Evolutionary conservation across 805 yeast genomes (phyloP).

Genomic region (Saccharomyces kudriavzevii): DNA sequence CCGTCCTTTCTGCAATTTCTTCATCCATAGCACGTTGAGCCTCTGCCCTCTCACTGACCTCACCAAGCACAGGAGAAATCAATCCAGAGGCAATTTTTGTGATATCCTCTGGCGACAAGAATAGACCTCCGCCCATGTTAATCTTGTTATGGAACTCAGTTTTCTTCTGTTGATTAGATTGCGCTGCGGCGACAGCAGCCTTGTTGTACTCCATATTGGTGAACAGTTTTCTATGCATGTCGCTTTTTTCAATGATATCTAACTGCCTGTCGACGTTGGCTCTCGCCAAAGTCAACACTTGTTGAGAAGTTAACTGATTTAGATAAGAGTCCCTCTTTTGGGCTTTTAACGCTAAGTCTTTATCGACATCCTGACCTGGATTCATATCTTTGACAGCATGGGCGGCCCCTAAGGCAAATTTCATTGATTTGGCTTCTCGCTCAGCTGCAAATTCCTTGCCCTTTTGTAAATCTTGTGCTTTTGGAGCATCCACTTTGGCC

Average conservation of each 20-base stretch:
- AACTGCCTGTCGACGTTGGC: conserved; percentile 40
- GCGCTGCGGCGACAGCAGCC: conserved; percentile 71
- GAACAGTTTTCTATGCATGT: conserved; percentile 11
- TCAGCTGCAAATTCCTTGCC: conserved; percentile 50
- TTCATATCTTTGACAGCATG: conserved; percentile 33
- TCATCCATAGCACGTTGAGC: conserved; percentile 56
- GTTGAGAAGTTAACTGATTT: conserved; percentile 27
- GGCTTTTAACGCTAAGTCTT: conserved; percentile 1
- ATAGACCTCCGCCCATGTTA: conserved; percentile 81
- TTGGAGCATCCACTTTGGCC: conserved; percentile 2
- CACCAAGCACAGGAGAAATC: conserved; percentile 73
- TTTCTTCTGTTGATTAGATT: conserved; percentile 54
- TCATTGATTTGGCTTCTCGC: conserved; percentile 43
- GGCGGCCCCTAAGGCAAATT: conserved; percentile 38
- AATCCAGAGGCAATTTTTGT: conserved; percentile 67
- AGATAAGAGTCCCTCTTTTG: conserved; percentile 21
- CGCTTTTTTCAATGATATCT: conserved; percentile 37
- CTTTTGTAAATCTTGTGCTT: conserved; percentile 2
- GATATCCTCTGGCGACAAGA: conserved; percentile 64
- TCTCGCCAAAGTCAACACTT: conserved; percentile 45
- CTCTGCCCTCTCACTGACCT: conserved; percentile 59
- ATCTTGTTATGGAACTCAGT: conserved; percentile 44
- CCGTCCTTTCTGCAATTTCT: conserved; percentile 32
- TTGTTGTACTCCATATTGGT: conserved; percentile 53
- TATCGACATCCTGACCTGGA: conserved; percentile 35